These are phyloP conservation scores for Blepharisma stoltei DNA, from an alignment of 73 alveolate genomes.

Conservation along the genomic window DNA sequence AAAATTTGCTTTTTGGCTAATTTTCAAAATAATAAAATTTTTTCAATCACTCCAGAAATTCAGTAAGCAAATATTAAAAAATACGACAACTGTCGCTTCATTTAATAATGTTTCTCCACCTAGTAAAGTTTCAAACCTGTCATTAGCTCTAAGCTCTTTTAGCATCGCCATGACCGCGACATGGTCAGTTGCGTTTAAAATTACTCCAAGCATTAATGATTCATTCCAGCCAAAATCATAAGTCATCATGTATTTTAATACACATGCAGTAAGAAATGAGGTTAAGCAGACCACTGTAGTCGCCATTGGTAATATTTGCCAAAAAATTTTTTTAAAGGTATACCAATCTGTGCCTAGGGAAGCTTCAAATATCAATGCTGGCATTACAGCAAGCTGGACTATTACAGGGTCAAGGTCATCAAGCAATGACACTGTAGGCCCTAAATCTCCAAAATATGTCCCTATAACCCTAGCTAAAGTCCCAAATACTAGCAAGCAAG, in stretches of 20 bases:
- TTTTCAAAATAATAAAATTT: too few species aligned
- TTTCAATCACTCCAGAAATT: too few species aligned
- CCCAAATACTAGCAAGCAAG: slow-evolving; percentile 12
- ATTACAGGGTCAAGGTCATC: slow-evolving; percentile 8
- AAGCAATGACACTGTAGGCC: neutral
- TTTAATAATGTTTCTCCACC: slow-evolving; percentile 50
- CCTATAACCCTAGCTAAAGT: neutral
- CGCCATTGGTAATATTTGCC: slow-evolving; percentile 23
- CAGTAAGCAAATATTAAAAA: slow-evolving; percentile 35
- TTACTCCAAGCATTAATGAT: slow-evolving; percentile 45
- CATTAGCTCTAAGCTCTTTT: slow-evolving; percentile 43
- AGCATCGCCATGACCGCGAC: slow-evolving; percentile 51
- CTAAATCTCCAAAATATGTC: neutral
- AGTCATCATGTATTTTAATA: slow-evolving; percentile 31
- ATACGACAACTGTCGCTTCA: slow-evolving; percentile 48
- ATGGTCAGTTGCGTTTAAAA: slow-evolving; percentile 52
- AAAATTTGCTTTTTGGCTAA: too few species aligned
- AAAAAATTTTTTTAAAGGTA: slow-evolving; percentile 8
- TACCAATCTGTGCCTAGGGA: slow-evolving; percentile 31
- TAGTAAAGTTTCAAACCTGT: slow-evolving; percentile 39
- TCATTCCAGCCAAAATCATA: slow-evolving; percentile 44
- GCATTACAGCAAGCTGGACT: slow-evolving; percentile 16
- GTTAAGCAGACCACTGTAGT: slow-evolving; percentile 21
- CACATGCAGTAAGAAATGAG: slow-evolving; percentile 38
- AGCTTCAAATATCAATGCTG: slow-evolving; percentile 35